Conservation (phyloP, 345 rosid species). For the Trapa bicornis region DNA sequence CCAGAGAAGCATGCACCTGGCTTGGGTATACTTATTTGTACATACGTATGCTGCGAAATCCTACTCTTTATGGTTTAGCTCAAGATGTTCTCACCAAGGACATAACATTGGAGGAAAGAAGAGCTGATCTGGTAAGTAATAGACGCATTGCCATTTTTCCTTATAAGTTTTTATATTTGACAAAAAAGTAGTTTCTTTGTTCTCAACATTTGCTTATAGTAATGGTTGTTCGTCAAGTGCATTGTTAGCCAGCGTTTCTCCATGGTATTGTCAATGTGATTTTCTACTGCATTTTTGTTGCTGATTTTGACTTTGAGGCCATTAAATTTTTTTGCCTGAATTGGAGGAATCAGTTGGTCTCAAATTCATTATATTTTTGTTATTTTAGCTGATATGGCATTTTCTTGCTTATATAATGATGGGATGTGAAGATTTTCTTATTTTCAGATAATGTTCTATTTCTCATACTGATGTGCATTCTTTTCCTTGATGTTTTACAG, state of each 20-base stretch:
- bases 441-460: background rate
- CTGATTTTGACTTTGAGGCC: background rate
- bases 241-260: background rate
- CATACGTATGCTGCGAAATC: constrained; percentile 80
- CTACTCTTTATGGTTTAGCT: constrained; percentile 73
- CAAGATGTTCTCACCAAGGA: constrained; percentile 72
- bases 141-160: background rate
- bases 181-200: background rate
- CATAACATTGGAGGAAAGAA: constrained; percentile 68
- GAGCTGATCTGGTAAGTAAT: constrained; percentile 81
- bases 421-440: background rate
- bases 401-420: background rate
- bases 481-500: constrained; percentile 23
- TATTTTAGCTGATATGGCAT: background rate
- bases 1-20: constrained; percentile 97
- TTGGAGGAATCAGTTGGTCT: background rate
- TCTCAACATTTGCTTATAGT: background rate
- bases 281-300: background rate
- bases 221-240: background rate
- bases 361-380: background rate
- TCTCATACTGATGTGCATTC: background rate
- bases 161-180: background rate
- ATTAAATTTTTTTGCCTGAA: background rate
- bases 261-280: background rate
- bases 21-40: constrained; percentile 81